Base-by-base conservation (phyloP, 176 grass and related monocot species). In the Aegilops umbellulata region DNA sequence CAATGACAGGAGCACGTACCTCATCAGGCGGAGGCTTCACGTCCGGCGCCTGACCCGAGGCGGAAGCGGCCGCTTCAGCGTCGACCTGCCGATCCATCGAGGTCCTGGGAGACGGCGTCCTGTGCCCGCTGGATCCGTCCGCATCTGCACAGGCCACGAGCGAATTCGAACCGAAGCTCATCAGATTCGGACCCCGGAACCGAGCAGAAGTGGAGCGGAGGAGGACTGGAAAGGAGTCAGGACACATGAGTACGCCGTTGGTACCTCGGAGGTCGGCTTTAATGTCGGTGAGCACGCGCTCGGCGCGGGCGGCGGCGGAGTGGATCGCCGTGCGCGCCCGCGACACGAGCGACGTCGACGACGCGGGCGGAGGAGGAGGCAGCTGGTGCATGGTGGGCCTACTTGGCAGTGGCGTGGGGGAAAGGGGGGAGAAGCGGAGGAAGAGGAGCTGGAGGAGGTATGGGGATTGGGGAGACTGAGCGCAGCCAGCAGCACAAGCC, bases 241-340 rank as follows among this genome's bases (percentile, higher is more conserved):
- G 55, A 14, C 20, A 19, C 58, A 62, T 23, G 83, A 22, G n/a
- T 39, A 22, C 13, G 44, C 4, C 19, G 19, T 67, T 55, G 7
- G 53, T 86, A 95, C 95, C 95, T 95, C 82, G 90, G 86, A 88
- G 88, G 86, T 95, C 94, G 10, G 93, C 91, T 38, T 91, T 94
- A 86, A 98, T 98, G 92, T 98, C 95, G 23, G 90, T 98, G 73
- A 98, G 85, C 44, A 98, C 95, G 78, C 92, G 94, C 7, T 86
- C 90, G 80, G 95, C 95, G 46, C 92, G 94, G 4, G 88, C 88
- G 77, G 95, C 93, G 47, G 95, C 95, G 38, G 95, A 92, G 74
- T 95, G 93, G 87, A 98, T 82, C 67, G 88, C 91, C 77, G 93
- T 89, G 69, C 92, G 94, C 62, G 95, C 95, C 77, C 95, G 92